Evolutionary conservation across 2,329 filamentous ascomycete species (phyloP), one percentile per base, ranked within the genome.

Genomic region (Septoria petroselini): DNA sequence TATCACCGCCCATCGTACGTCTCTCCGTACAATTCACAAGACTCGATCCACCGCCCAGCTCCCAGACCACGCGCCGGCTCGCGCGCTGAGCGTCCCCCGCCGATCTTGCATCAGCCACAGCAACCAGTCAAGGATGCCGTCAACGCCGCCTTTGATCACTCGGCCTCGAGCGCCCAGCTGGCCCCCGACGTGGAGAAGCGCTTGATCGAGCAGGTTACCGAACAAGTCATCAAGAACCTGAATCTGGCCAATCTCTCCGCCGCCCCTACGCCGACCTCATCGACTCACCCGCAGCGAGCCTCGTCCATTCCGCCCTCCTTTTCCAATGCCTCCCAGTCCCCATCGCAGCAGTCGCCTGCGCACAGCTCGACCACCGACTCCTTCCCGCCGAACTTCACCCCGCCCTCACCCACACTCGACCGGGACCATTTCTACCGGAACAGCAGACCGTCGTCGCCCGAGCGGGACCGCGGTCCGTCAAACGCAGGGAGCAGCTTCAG

Each of bases 181-280:
- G 77, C 82, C 43, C 81, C 81, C 2, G 78, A 81, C 6, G 70
- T 85, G 17, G 74, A 85, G 42, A 76, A 79, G 40, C 77, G 81
- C 53, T 80, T 84, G 57, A 82, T 77, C 1, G 74, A 76, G 47
- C 77, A 71, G 48, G 76, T 81, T 19, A 77, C 79, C 1, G 75
- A 80, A 63, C 77, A 83, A 50, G 73, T 76, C 27, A 73, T 73
- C 59, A 71, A 65, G 53, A 57, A 60, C 23, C 48, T 66, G 18
- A 58, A 66, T 48, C 53, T 50, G 18, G 58, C 57, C 52, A 62
- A 58, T 50, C 27, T 61, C 8, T 41, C 50, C 27, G 35, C 38
- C 9, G 49, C 11, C 1, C 23, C 52, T 15, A 47, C 48, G 33
- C 27, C 55, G 8, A 57, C 63, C 33, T 57, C 62, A 33, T 59